Base-by-base conservation (phyloP, 2,329 filamentous ascomycete genomes). In the Ophiosphaerella herpotricha region DNA sequence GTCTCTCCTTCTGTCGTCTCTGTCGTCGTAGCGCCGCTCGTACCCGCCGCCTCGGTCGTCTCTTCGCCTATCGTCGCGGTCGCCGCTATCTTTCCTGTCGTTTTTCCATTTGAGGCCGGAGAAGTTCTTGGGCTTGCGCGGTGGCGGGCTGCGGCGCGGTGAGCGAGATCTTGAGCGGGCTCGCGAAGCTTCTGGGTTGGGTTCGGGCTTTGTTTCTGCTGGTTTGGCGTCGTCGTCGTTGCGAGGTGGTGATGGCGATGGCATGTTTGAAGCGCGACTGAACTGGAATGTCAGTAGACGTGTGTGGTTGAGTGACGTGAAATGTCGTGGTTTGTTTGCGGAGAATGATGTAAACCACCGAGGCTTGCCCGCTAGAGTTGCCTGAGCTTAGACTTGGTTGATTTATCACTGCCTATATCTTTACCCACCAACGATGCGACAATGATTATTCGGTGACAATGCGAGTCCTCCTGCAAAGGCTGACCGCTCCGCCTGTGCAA, bases 81-180 rank as follows among this genome's bases (percentile, higher is more conserved):
- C 52, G 50, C 74, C 68, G 48, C 66, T 64, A 3, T 58, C 53
- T 18, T 52, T 51, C 21, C 60, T 61, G 39, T 62, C 55, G 49
- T 70, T 81, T 60, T 86, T 86, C 77, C 80, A 85, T 58, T 79
- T 79, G 59, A 86, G 83, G 8, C 82, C 82, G 4, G 80, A 78
- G 48, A 74, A 75, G 57, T 67, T 76, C 72, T 70, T 71, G 29
- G 64, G 58, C 47, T 57, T 64, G 55, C 59, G 60, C 8, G 60
- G 48, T 7, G 60, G 48, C 7, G 56, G 55, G 48, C 66, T 66
- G 39, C 62, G 61, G 46, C 67, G 57, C 1, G 65, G 67, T 0
- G 66, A 67, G 49, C 63, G 68, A 1, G 68, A 68, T 43, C 67
- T 60, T 12, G 60, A 67, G 35, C 74, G 63, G 2, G 57, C 37